Evolutionary conservation across 148 eudicot genomes (phyloP).

Genomic region (Simmondsia chinensis): DNA sequence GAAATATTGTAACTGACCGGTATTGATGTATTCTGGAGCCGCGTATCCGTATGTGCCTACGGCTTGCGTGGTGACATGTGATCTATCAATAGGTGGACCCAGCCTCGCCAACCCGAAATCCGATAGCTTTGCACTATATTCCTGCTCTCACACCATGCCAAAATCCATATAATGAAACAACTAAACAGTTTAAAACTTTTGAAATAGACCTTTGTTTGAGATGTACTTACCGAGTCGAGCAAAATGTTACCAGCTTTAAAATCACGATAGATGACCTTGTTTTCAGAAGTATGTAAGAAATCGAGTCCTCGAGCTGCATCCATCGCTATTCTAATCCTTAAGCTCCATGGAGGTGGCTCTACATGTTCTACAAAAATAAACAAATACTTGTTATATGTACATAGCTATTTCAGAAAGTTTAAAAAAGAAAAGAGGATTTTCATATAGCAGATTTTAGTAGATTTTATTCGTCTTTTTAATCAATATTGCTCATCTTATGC

Average conservation of each 20-base stretch:
- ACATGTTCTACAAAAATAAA: slow-evolving; percentile 28
- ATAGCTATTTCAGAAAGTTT: no score
- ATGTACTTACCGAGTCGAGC: slow-evolving; percentile 44
- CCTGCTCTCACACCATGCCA: slow-evolving; percentile 22
- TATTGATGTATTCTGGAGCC: slow-evolving; percentile 82
- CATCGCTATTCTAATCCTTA: slow-evolving; percentile 52
- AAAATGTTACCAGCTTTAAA: slow-evolving; percentile 78
- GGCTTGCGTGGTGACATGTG: slow-evolving; percentile 70
- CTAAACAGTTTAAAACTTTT: no score
- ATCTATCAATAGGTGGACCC: slow-evolving; percentile 58
- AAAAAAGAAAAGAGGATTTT: no score
- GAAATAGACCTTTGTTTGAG: no score
- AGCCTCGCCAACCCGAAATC: slow-evolving; percentile 90
- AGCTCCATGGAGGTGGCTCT: slow-evolving; percentile 59
- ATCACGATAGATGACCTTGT: slow-evolving; percentile 75
- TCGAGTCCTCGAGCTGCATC: slow-evolving; percentile 84
- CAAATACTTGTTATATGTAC: not conserved
- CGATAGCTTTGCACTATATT: slow-evolving; percentile 61
- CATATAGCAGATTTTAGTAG: no score
- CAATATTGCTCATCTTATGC: no score
- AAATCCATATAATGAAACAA: no score
- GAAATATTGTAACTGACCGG: slow-evolving; percentile 25
- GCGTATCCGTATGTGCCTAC: slow-evolving; percentile 88
- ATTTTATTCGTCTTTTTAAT: no score
- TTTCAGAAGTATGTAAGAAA: slow-evolving; percentile 71